Percentiles rank a stretch among this genome's conserved stretches.
phyloP scores from a whole-genome alignment of 1,284 basidiomycete species.

The Fomitiporia mediterranea region DNA sequence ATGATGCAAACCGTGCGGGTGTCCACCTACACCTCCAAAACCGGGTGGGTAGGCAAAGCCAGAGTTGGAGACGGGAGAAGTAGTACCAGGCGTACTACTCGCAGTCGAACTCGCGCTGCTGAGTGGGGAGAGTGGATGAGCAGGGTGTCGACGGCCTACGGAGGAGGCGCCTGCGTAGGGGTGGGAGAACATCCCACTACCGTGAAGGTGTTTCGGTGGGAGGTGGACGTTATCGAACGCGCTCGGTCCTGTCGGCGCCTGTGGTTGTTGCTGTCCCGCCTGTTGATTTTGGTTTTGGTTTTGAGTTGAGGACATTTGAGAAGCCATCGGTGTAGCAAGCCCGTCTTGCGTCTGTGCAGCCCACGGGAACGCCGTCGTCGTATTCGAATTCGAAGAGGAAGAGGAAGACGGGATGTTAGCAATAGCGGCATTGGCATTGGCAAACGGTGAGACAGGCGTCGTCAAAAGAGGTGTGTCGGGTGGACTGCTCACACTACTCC shows the following conservation, averaged over 20 bases:
- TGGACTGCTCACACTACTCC: slow-evolving; percentile 13
- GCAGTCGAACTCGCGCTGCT: neutral
- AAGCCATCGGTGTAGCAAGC: neutral
- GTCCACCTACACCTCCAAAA: neutral
- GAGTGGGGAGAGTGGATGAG: neutral
- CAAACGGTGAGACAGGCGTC: slow-evolving; percentile 16
- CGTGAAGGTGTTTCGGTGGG: neutral
- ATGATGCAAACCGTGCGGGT: neutral
- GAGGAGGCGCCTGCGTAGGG: slow-evolving; percentile 1
- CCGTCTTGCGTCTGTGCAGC: neutral
- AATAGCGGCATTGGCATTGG: neutral
- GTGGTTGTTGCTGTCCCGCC: neutral
- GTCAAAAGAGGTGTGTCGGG: slow-evolving; percentile 19
- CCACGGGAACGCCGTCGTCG: slow-evolving; percentile 3
- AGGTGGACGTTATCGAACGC: slow-evolving; percentile 16
- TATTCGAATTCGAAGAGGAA: too few species aligned
- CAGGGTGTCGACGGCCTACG: neutral
- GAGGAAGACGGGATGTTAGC: too few species aligned
- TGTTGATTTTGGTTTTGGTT: neutral
- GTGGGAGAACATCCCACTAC: slow-evolving; percentile 1
- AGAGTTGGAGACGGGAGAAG: neutral
- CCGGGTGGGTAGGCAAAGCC: neutral
- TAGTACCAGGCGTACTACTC: neutral
- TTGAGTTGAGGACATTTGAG: neutral
- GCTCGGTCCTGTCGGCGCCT: slow-evolving; percentile 5